Conservation (phyloP, 2,329 filamentous ascomycete genomes). For the Cordyceps farinosa region DNA sequence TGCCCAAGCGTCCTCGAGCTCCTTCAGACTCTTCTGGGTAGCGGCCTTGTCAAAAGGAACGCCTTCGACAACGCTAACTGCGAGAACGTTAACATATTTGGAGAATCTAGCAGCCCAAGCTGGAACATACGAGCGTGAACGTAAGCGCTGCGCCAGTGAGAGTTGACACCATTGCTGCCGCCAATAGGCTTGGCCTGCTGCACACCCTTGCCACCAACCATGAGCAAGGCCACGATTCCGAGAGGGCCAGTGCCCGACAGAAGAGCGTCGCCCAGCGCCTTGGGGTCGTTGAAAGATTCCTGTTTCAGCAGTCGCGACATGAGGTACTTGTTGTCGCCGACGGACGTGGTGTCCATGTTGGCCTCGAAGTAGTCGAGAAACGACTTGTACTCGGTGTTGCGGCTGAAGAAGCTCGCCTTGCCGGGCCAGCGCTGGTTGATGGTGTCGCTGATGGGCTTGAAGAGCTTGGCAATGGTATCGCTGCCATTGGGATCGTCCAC, state of each 20-base stretch:
- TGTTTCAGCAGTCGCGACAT: constrained; percentile 44
- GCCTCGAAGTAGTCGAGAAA: constrained; percentile 38
- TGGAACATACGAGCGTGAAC: constrained; percentile 32
- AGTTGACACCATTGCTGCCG: constrained; percentile 42
- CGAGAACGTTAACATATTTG: background rate
- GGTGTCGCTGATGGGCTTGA: constrained; percentile 36
- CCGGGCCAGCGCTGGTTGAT: constrained; percentile 37
- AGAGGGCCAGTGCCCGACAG: constrained; percentile 30
- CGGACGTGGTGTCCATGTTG: constrained; percentile 34
- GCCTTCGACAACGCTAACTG: constrained; percentile 30
- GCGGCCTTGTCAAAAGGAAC: constrained; percentile 33
- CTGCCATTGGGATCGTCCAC: constrained; percentile 33
- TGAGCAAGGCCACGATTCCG: constrained; percentile 31
- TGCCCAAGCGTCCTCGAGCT: constrained; percentile 29
- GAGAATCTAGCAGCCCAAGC: background rate
- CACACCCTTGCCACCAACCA: constrained; percentile 45
- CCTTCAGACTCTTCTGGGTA: constrained; percentile 24
- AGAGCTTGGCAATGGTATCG: constrained; percentile 23
- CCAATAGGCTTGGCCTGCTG: constrained; percentile 41
- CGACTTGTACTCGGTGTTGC: constrained; percentile 27
- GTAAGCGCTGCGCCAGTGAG: constrained; percentile 43
- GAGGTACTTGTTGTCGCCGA: constrained; percentile 35
- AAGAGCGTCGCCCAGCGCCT: constrained; percentile 35
- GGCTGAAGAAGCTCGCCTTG: constrained; percentile 21
- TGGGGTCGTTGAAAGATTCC: constrained; percentile 33